Base-by-base conservation (phyloP, 352 stramenopile genomes). In the Pythium monospermum region DNA sequence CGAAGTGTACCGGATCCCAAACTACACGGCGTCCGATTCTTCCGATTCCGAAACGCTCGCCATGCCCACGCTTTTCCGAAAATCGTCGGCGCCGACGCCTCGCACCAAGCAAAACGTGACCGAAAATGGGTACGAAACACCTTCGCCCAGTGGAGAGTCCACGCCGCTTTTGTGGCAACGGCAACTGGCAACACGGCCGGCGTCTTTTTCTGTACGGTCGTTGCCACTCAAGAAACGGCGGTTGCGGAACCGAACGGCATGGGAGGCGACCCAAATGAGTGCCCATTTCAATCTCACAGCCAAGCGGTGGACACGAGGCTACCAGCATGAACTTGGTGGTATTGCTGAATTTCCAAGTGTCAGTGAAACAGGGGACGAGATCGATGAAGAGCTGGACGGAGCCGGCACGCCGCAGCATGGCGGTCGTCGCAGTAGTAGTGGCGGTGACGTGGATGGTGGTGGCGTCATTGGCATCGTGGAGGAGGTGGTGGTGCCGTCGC, bases 231-330 rank as follows among this genome's bases (percentile, higher is more conserved):
- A 42, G 27, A 60, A 68, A 8, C 70, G 73, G 21, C 64, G 68
- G 16, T 58, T 62, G 32, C 64, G 66, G 13, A 64, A 65, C 16
- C 58, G 70, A 4, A 84, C 74, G 0, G 67, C 70, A 6, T 91
- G 75, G 81, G 64, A 85, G n/a, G 71, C 69, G 4, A 51, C 86
- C 0, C 68, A 83, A 53, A 53, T 67, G 13, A 91, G 68, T 21
- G 64, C 74, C 2, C 65, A 85, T n/a, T 82, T 80, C 47, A 76
- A 74, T 1, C 53, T 66, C 6, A 76, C 69, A 3, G 77, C 77
- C 23, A 67, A 65, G 26, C 71, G 78, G 7, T 91, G 81, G 81
- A 89, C 78, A 2, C 74, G 78, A 6, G 69, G 66, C 5, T 91
- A 86, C 44, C 72, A n/a, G n/a, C n/a, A 81, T 23, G 39, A 77